Conservation (phyloP, 192 early-diverging fungal genomes). For the Mortierella hygrophila region DNA sequence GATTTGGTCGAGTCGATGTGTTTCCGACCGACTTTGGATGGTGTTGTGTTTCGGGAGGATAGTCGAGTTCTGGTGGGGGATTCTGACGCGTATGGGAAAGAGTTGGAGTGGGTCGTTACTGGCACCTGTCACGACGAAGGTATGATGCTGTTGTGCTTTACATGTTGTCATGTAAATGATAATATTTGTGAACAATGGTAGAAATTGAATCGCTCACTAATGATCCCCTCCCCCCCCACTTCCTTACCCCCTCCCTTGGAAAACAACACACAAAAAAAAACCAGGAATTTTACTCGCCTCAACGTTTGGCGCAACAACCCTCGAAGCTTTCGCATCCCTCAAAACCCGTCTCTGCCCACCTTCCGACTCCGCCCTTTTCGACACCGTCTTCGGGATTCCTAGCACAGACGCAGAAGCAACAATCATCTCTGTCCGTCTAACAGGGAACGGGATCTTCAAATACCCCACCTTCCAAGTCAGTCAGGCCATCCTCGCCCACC, state of each 20-base stretch:
- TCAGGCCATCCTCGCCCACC: not conserved
- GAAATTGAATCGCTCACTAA: too few relatives aligned
- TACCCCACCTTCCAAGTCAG: not conserved
- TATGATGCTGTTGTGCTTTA: not conserved
- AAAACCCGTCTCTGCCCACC: not conserved
- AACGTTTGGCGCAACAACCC: not conserved
- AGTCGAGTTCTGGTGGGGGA: not conserved
- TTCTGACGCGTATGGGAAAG: not conserved
- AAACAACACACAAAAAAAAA: not conserved
- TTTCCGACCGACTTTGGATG: not conserved
- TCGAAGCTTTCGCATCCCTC: not conserved
- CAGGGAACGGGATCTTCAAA: not conserved
- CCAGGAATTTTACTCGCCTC: not conserved
- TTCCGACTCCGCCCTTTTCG: not conserved
- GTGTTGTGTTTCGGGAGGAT: slow-evolving; percentile 3
- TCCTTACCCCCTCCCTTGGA: not conserved
- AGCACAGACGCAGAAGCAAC: not conserved
- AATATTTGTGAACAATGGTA: too few relatives aligned
- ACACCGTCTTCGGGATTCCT: not conserved
- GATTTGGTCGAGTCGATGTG: not conserved
- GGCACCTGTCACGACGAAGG: not conserved
- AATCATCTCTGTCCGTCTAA: not conserved
- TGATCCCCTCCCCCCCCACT: too few relatives aligned
- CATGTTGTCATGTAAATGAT: too few relatives aligned
- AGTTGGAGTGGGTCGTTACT: slow-evolving; percentile 6